Base-by-base conservation (phyloP, 1,139 yeast species). In the Candida dubliniensis region DNA sequence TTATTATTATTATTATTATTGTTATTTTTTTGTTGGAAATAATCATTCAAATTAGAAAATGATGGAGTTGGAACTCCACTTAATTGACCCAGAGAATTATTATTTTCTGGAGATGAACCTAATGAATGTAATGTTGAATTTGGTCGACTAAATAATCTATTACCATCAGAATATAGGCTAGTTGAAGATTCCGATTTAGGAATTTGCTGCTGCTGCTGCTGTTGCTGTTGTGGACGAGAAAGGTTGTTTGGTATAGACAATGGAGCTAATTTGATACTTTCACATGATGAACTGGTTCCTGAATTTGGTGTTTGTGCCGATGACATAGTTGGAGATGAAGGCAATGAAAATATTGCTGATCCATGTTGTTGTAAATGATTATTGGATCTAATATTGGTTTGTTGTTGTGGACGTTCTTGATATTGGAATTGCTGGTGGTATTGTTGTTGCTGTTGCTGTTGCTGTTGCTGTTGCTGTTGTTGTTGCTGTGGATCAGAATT, bases 21-120 rank as follows among this genome's bases (percentile, higher is more conserved):
- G 34, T 48, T 58, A 36, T 45, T 47, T 47, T 59, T 59, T 44
- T 53, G 55, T 44, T 58, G 62, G 51, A 66, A 66, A 47, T 65
- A 64, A 33, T 67, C 73, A 45, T 63, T 63, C 47, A 67, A 55
- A 48, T 66, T 67, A 25, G 63, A 57, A 25, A 67, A 51, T 3
- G 69, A 64, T 5, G 62, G 54, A 26, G 54, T 43, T 24, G 43
- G 40, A 13, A 38, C 34, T 14, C 23, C 34, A 25, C 27, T 34
- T 39, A 52, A 46, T 5, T 42, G 50, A 41, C 40, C 40, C 18
- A 41, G 18, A 3, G 47, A 36, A 10, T 23, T 31, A 10, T 44
- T 31, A 2, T 47, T 44, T 24, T 67, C 73, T 4, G 74, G 74
- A 2, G 69, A 61, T 2, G 74, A 68, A 45, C 69, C 61, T 24